Evolutionary conservation across 441 rosid genomes (phyloP).

Genomic region (Adansonia grandidieri): DNA sequence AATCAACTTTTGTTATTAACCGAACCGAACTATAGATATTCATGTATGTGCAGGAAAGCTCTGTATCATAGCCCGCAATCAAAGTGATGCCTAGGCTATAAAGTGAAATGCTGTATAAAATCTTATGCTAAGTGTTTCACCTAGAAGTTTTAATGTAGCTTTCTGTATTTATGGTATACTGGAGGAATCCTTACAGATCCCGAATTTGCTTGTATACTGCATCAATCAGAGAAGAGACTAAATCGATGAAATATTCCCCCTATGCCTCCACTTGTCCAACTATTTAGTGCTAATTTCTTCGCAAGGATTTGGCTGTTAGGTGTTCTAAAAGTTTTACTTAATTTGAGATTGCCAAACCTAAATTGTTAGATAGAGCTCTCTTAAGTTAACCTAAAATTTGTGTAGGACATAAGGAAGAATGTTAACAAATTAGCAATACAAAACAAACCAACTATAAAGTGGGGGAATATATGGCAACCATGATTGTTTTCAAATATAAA

Average conservation of each 20-base stretch:
- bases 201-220: not conserved
- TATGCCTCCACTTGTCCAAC: not conserved
- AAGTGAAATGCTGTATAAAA: not conserved
- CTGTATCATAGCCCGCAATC: not conserved
- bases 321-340: not conserved
- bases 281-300: conserved; percentile 2
- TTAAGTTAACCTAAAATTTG: not conserved
- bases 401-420: conserved; percentile 16
- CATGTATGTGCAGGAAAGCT: not conserved
- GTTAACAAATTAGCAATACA: not conserved
- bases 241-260: not conserved
- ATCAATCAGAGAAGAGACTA: conserved; percentile 4
- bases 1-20: not conserved
- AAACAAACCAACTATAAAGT: not conserved
- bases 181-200: conserved; percentile 4
- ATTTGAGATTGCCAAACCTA: not conserved
- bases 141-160: not conserved
- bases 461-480: not conserved
- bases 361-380: not conserved
- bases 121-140: not conserved
- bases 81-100: not conserved
- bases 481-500: not conserved
- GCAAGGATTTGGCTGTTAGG: not conserved
- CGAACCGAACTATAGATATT: not conserved
- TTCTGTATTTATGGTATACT: not conserved